Evolutionary conservation across 306 rosid genomes (phyloP).

Genomic region (Gastrolobium bilobum): DNA sequence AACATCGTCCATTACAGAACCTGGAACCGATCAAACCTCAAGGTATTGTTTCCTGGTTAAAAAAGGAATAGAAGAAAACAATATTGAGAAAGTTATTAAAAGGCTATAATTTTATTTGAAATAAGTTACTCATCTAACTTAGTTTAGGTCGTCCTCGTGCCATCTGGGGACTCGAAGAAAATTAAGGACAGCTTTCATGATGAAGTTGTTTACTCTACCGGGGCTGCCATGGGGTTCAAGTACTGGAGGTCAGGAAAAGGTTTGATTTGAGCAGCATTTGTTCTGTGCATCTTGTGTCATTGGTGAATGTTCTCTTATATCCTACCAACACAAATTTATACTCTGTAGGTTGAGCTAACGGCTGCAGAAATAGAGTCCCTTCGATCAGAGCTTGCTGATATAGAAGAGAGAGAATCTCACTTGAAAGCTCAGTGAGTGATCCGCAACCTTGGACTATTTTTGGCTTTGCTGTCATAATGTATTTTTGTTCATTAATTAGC

Average conservation of each 20-base stretch:
- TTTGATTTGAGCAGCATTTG: conserved; percentile 45
- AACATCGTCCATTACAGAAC: conserved; percentile 58
- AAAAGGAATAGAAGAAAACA: conserved; percentile 7
- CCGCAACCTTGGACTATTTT: conserved; percentile 31
- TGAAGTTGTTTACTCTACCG: conserved; percentile 71
- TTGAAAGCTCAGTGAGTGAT: conserved; percentile 91
- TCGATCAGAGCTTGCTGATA: conserved; percentile 76
- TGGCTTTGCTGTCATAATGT: neutral
- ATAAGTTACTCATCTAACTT: conserved; percentile 56
- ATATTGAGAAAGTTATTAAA: neutral
- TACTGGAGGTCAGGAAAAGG: conserved; percentile 80
- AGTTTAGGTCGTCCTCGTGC: conserved; percentile 66
- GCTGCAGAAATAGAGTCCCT: conserved; percentile 88
- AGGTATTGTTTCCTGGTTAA: conserved; percentile 60
- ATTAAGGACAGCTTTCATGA: conserved; percentile 68
- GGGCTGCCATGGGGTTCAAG: conserved; percentile 74
- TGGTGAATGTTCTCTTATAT: conserved; percentile 31
- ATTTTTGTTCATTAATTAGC: conserved; percentile 2
- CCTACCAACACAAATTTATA: conserved; percentile 44
- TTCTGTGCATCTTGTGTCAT: conserved; percentile 24
- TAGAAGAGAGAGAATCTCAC: conserved; percentile 94
- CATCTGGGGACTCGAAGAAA: conserved; percentile 63
- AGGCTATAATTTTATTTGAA: conserved; percentile 39
- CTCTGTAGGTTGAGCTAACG: conserved; percentile 75
- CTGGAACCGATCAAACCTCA: conserved; percentile 56